Base-by-base conservation (phyloP, 2,329 filamentous ascomycete genomes). In the Coleophoma crateriformis region DNA sequence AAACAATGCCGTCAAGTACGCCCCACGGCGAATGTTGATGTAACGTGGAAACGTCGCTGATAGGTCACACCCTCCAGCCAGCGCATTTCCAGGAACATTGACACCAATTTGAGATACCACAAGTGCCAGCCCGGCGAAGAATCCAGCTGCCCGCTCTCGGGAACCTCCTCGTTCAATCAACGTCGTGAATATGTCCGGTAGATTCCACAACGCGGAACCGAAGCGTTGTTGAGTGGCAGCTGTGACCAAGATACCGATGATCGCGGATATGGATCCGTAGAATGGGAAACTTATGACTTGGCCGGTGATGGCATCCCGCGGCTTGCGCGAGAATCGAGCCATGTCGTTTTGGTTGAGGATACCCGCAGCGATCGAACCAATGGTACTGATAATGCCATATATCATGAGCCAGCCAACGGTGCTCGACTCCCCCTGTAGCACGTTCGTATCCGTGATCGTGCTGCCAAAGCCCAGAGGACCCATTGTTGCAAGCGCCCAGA, bases 1-100 rank as follows among this genome's bases (percentile, higher is more conserved):
- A 10, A 77, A 59, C 2, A 75, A 50, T 0, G 71, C 67, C 10
- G 69, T 73, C 35, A 80, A 60, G 52, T 75, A 74, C 5, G 70
- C 69, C 1, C 78, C 79, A 3, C 78, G 71, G 6, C 76, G 66
- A 50, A 81, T 80, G 59, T 78, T 79, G 62, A 81, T 71, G 51
- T 73, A 79, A 39, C 65, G 68, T 1, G 77, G 76, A 13, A 71
- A 68, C 0, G 64, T 59, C 0, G 67, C 67, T 0, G 69, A 61
- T n/a, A 72, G 48, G 33, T 72, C 69, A 13, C 71, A 68, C 2
- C 69, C 69, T 1, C 68, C 68, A 0, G 67, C 59, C 11, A 71
- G 54, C 0, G 67, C 67, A 32, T 71, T 71, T 0, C 66, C 67
- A 1, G 65, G 61, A 0, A 71, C 54, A 37, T 68, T 71, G 47